Base-by-base conservation (phyloP, 345 rosid genomes). In the Turnera subulata region DNA sequence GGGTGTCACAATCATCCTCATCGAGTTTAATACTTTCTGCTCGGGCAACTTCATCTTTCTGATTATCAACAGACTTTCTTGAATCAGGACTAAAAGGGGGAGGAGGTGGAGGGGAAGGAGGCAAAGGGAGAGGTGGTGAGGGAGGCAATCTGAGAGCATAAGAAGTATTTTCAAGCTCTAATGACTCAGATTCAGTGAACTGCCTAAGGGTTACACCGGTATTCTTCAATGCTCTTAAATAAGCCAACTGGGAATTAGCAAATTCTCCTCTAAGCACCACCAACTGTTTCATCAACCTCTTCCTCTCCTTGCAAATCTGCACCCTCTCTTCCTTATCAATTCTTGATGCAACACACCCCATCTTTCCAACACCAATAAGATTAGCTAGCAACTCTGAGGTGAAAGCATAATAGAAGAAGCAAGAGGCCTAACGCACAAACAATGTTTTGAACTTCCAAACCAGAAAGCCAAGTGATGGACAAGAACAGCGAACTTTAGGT, bases 271-370 rank as follows among this genome's bases (percentile, higher is more conserved):
- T 80, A 69, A 66, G 65, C 58, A 59, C 75, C 50, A 89, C 67
- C 70, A 92, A 46, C 53, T 81, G 81, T 57, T 83, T 89, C 96
- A 89, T 84, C 45, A 86, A 65, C 78, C 75, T 92, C 82, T 82
- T 88, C 61, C 98, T 77, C 77, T 83, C 89, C 76, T 81, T 88
- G 68, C 90, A 88, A 37, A 72, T 70, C 64, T 59, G 73, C 56
- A 86, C 86, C 71, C 82, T 84, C 66, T 75, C 98, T 54, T 82
- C 96, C 74, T 81, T 79, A 58, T 89, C 87, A 63, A 83, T 81
- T 65, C 78, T 89, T 24, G 98, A 88, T 33, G 82, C 84, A 24
- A 75, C 90, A 79, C 92, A 92, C n/a, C 98, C 98, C 96, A 87
- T 88, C 55, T 65, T 51, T 42, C 45, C 45, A 42, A 42, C 45